A percentile compares a stretch with the other conserved stretches of the same genome.
These are phyloP conservation scores for Rhipidocladum racemiflorum DNA, from an alignment of 176 grass and related monocot genomes.

Conservation along the genomic window DNA sequence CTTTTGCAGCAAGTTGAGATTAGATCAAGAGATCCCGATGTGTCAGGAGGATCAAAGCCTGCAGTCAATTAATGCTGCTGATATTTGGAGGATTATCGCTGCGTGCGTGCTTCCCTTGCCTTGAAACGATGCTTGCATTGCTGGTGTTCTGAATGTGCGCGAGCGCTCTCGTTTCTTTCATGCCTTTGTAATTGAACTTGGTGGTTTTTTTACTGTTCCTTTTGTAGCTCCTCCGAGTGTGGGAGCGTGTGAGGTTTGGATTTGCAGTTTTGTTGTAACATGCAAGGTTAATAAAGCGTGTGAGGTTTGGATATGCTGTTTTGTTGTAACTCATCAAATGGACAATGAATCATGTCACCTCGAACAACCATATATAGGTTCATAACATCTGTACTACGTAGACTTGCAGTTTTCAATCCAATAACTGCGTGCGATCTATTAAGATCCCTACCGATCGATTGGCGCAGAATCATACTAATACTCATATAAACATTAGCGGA, in stretches of 20 bases:
- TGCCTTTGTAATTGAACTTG: background rate
- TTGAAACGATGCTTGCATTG: background rate
- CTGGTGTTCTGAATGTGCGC: background rate
- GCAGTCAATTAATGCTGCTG: background rate
- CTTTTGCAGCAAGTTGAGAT: slow-evolving; percentile 28
- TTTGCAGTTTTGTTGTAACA: background rate
- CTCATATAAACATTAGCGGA: no score
- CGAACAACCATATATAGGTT: no score
- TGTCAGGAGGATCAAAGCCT: background rate
- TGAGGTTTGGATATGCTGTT: no score
- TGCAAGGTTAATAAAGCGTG: background rate
- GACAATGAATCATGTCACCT: no score
- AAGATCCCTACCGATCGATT: no score
- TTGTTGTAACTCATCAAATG: no score
- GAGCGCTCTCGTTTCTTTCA: background rate
- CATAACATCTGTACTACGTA: no score
- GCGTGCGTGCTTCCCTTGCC: background rate
- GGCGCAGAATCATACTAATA: no score
- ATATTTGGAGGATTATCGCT: background rate
- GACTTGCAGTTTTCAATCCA: no score
- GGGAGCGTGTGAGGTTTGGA: background rate
- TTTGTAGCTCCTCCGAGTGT: background rate
- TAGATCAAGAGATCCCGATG: slow-evolving; percentile 19
- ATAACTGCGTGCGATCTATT: no score
- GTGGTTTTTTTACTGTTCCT: background rate